Conservation (phyloP, 2,329 filamentous ascomycete genomes). For the Phialophora verrucosa region DNA sequence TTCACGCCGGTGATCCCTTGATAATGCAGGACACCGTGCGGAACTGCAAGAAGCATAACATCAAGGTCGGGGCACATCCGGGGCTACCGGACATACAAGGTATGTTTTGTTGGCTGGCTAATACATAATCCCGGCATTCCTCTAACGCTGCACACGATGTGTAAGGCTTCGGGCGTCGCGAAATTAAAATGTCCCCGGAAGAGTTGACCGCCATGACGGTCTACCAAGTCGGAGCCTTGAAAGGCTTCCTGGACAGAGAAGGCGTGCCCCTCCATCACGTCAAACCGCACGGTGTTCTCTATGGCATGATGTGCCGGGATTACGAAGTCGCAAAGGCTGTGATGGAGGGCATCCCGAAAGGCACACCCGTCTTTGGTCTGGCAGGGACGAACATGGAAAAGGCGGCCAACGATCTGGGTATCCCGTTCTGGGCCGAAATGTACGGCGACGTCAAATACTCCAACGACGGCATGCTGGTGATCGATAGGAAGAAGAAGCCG, state of each 20-base stretch:
- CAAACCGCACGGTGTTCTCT: conserved; percentile 67
- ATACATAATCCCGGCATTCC: not conserved
- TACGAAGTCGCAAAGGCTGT: conserved; percentile 59
- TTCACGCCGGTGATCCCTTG: conserved; percentile 66
- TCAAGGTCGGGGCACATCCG: conserved; percentile 67
- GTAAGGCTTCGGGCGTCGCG: conserved; percentile 67
- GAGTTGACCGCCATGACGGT: conserved; percentile 64
- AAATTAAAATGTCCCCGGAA: conserved; percentile 64
- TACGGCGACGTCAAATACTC: conserved; percentile 64
- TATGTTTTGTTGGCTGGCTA: conserved; percentile 1
- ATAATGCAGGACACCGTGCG: conserved; percentile 67
- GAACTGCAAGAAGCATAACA: conserved; percentile 62
- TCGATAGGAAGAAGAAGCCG: conserved; percentile 64
- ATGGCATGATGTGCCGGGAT: conserved; percentile 62
- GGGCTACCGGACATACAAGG: conserved; percentile 61
- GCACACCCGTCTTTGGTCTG: conserved; percentile 60
- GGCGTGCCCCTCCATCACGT: conserved; percentile 64
- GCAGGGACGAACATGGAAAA: conserved; percentile 62
- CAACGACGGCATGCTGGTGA: conserved; percentile 57
- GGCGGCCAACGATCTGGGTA: conserved; percentile 58
- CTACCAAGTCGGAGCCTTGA: conserved; percentile 69
- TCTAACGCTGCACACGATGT: not conserved
- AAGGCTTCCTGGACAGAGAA: conserved; percentile 64
- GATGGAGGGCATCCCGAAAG: conserved; percentile 58
- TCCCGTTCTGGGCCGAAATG: conserved; percentile 61